Evolutionary conservation across 257 asterid genomes (phyloP).

Genomic region (Fraxinus cuspidata): DNA sequence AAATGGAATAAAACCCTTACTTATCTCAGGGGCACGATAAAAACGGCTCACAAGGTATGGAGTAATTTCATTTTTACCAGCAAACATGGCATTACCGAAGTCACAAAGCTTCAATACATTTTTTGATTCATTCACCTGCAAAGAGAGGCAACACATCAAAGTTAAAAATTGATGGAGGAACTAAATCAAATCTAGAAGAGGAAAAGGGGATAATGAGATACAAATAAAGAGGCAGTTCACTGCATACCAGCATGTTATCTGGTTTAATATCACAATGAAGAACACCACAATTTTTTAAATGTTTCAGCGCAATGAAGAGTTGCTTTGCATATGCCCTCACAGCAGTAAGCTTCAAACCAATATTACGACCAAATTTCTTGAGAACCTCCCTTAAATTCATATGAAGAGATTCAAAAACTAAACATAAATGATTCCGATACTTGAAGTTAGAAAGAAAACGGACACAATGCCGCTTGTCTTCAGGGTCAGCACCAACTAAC

Average conservation of each 20-base stretch:
- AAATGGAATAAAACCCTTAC: conserved; percentile 53
- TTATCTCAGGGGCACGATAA: conserved; percentile 97
- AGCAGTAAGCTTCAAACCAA: conserved; percentile 96
- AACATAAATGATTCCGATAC: conserved; percentile 96
- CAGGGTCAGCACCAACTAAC: conserved; percentile 93
- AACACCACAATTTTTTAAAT: conserved; percentile 87
- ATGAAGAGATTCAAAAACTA: conserved; percentile 99
- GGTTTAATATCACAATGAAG: conserved; percentile 99
- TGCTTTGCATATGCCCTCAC: conserved; percentile 97
- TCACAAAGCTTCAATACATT: conserved; percentile 92
- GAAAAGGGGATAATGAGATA: conserved; percentile 7
- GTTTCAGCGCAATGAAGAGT: conserved; percentile 90
- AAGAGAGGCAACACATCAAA: conserved; percentile 21
- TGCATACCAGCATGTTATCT: conserved; percentile 93
- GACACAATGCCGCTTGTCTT: conserved; percentile 92
- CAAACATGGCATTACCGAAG: conserved; percentile 99
- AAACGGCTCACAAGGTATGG: conserved; percentile 99
- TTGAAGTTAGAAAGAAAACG: conserved; percentile 89
- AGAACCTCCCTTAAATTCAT: conserved; percentile 98
- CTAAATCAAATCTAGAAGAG: background rate
- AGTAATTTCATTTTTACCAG: conserved; percentile 95
- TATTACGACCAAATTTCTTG: conserved; percentile 98
- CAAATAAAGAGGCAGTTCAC: conserved; percentile 19
- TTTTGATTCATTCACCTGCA: conserved; percentile 91
- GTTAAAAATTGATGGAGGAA: background rate